Base-by-base conservation (phyloP, 2,329 filamentous ascomycete genomes). In the Aaosphaeria arxii region DNA sequence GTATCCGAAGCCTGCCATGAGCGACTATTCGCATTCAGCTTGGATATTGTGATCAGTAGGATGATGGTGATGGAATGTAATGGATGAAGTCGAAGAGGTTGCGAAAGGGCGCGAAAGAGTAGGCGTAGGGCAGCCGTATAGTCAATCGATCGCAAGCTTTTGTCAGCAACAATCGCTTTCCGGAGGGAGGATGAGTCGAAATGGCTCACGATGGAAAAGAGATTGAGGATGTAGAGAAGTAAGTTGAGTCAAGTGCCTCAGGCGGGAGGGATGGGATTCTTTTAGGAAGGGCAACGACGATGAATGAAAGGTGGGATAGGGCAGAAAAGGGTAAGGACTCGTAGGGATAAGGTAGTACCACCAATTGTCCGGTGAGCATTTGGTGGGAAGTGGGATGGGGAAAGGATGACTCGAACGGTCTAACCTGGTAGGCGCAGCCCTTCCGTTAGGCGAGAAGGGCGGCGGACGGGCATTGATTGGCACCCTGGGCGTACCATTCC, bases 201-300 rank as follows among this genome's bases (percentile, higher is more conserved):
- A 36, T 36, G 7, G 7, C 33, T 36, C 33, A 36, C 17, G 33
- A 36, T 36, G 7, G 33, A 36, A n/a, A n/a, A n/a, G 9, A 9
- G 33, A 36, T 9, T 9, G n/a, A 36, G 33, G 33, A n/a, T 9
- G 33, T 36, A n/a, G n/a, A 36, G n/a, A 36, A 36, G 33, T 9
- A 9, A 9, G 33, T 36, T 62, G 62, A 61, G 50, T 63, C 55
- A 58, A 55, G 48, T 36, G 61, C 61, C 63, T 65, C 49, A 65
- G 62, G 59, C 48, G 55, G 58, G 53, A 11, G 28, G 24, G 4
- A 11, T 44, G 11, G 31, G 35, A 32, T 13, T 43, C 35, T 47
- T 47, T 32, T 24, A 24, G 17, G 17, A 24, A 24, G 17, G 17
- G 17, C 17, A 24, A 24, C 17, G 17, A 24, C 17, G 17, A 24